Evolutionary conservation across 805 yeast species (phyloP).

Genomic region (Ogataea zsoltii): DNA sequence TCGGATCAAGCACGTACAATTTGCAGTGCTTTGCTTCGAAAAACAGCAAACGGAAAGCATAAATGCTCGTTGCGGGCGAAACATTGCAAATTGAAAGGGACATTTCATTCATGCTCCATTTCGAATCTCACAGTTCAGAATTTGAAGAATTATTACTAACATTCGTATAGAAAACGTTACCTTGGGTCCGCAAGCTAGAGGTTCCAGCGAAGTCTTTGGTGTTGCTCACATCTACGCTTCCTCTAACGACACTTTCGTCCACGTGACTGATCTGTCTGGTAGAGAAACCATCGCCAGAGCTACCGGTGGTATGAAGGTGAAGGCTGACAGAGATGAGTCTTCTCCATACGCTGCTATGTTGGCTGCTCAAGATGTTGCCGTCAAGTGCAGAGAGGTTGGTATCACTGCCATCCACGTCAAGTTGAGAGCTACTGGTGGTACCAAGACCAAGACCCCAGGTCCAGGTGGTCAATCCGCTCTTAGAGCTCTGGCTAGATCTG

Average conservation of each 20-base stretch:
- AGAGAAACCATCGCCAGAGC: slow-evolving; percentile 99
- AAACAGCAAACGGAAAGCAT: too few species aligned
- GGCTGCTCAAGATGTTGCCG: slow-evolving; percentile 99
- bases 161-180: slow-evolving; percentile 50
- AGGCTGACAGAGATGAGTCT: slow-evolving; percentile 99
- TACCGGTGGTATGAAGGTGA: slow-evolving; percentile 99
- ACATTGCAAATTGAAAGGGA: too few species aligned
- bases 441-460: slow-evolving; percentile 99
- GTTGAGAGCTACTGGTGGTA: slow-evolving; percentile 99
- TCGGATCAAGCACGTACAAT: too few species aligned
- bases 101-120: not conserved
- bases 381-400: slow-evolving; percentile 98
- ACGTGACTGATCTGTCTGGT: slow-evolving; percentile 98
- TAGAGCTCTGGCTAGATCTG: slow-evolving; percentile 99
- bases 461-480: slow-evolving; percentile 99
- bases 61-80: too few species aligned
- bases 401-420: slow-evolving; percentile 99
- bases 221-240: slow-evolving; percentile 99
- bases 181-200: slow-evolving; percentile 88
- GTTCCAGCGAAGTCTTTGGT: slow-evolving; percentile 99
- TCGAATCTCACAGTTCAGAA: not conserved
- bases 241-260: slow-evolving; percentile 99
- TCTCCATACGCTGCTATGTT: slow-evolving; percentile 99
- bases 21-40: too few species aligned
- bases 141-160: not conserved